phyloP scores from a whole-genome alignment of 2,329 filamentous ascomycete species.

The Alternaria metachromatica region DNA sequence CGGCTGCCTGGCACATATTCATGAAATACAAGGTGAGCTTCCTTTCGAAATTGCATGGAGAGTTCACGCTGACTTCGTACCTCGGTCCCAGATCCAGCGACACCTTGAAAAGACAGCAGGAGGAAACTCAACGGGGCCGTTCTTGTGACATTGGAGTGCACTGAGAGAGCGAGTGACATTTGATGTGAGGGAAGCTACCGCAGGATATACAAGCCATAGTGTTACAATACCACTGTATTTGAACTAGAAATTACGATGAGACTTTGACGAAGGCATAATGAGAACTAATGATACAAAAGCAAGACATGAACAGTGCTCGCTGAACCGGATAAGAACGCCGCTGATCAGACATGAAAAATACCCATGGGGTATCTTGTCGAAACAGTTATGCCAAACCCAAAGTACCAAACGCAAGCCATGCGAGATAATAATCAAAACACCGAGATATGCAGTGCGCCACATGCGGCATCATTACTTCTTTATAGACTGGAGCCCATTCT shows the following conservation, averaged over 20 bases:
- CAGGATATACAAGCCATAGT: background rate
- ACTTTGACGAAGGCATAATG: background rate
- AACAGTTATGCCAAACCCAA: slow-evolving; percentile 7
- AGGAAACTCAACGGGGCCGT: background rate
- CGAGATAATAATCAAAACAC: slow-evolving; percentile 7
- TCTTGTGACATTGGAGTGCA: background rate
- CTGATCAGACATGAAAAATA: slow-evolving; percentile 1
- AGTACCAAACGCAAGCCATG: slow-evolving; percentile 7
- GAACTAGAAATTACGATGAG: background rate
- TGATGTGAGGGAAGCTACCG: background rate
- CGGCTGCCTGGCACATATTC: background rate
- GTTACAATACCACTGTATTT: background rate
- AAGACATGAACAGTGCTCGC: background rate
- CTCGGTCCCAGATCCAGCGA: background rate
- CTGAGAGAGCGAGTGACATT: background rate
- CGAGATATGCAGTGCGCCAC: slow-evolving; percentile 7
- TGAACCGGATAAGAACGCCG: background rate
- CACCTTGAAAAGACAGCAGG: background rate
- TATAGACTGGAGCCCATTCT: slow-evolving; percentile 39
- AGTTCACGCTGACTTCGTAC: background rate
- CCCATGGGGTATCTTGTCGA: slow-evolving; percentile 9
- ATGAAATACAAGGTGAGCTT: background rate
- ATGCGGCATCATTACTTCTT: slow-evolving; percentile 1
- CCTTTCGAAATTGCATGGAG: background rate
- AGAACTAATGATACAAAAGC: background rate